A percentile compares a stretch with the other conserved stretches of the same genome.
Conservation (phyloP, 306 rosid species). For the Acacia confusa region DNA sequence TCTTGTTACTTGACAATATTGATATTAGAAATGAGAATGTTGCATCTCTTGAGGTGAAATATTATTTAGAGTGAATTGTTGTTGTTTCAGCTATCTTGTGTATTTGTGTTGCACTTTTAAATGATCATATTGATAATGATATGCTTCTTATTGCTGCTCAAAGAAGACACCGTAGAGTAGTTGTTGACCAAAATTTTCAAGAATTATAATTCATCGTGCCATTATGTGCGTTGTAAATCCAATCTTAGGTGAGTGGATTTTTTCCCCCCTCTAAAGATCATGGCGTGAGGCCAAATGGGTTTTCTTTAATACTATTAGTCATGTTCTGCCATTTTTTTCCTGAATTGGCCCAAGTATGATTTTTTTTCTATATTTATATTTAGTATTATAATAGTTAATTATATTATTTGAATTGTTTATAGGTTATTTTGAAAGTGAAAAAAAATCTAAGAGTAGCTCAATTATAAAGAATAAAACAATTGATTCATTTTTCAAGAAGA, state of each 20-base stretch:
- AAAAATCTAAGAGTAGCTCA: no score
- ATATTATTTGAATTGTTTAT: no score
- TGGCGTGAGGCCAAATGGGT: slow-evolving; percentile 24
- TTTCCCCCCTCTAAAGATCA: slow-evolving; percentile 26
- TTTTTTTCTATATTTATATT: no score
- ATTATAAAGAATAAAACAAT: no score
- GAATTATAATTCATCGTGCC: slow-evolving; percentile 90
- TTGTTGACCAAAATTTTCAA: slow-evolving; percentile 63
- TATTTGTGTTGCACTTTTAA: slow-evolving; percentile 14
- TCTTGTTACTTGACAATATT: slow-evolving; percentile 88
- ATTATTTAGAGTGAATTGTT: slow-evolving; percentile 25
- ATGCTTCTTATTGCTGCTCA: slow-evolving; percentile 61
- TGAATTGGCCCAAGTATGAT: no score
- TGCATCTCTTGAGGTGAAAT: slow-evolving; percentile 49
- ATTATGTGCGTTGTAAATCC: slow-evolving; percentile 69
- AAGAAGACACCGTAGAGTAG: slow-evolving; percentile 48
- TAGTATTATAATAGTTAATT: no score
- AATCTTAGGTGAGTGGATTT: slow-evolving; percentile 54
- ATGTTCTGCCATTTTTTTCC: no score
- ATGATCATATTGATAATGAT: slow-evolving; percentile 33
- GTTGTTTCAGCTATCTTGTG: slow-evolving; percentile 20
- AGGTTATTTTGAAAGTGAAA: no score
- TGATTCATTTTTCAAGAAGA: no score
- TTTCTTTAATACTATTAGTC: slow-evolving; percentile 13
- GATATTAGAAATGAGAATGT: slow-evolving; percentile 49